Evolutionary conservation across 148 eudicot genomes (phyloP), one percentile per base, ranked within the genome.

Genomic region (Dianthus caryophyllus): DNA sequence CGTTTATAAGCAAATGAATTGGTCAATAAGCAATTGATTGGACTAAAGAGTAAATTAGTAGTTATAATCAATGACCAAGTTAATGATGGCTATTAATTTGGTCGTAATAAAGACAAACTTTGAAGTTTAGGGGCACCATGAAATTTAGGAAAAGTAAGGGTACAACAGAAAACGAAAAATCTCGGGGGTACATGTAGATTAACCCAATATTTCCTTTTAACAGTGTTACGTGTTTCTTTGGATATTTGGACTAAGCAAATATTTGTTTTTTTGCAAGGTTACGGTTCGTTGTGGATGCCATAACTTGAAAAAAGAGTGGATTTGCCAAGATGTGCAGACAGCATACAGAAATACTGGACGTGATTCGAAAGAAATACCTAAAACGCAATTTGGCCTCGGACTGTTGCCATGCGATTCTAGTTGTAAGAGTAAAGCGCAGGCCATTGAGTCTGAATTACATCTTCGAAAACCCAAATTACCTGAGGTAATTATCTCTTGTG

Each of bases 281-380:
- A 76, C 76, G 31, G 94, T 84, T 64, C 90, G 96, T 58, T 95
- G 99, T 72, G 70, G 64, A 69, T 95, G 99, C 76, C 97, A 95
- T 58, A 88, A 69, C 81, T 62, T 95, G 76, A 95, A 95, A 78
- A 88, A 88, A 75, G 99, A 86, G 69, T 95, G 96, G 99, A 26
- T 78, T 6, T 95, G 99, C 68, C 80, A 77, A 48, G 91, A 90
- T 58, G 96, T 90, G 64, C 98, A 93, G 80, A 70, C 81, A 9
- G 83, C 86, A 16, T 84, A 94, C 72, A 63, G 60, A 16, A 68
- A 64, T 62, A 66, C 72, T 64, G 93, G 85, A 26, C 68, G 70
- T 79, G 96, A 86, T 67, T 85, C 88, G 46, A 84, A 86, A 82
- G 93, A 88, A 47, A 74, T 87, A 43, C 71, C 84, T 1, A 94